These are phyloP conservation scores for Pseudogymnoascus sp. DNA, from an alignment of 2,329 filamentous ascomycete genomes.

Conservation along the genomic window DNA sequence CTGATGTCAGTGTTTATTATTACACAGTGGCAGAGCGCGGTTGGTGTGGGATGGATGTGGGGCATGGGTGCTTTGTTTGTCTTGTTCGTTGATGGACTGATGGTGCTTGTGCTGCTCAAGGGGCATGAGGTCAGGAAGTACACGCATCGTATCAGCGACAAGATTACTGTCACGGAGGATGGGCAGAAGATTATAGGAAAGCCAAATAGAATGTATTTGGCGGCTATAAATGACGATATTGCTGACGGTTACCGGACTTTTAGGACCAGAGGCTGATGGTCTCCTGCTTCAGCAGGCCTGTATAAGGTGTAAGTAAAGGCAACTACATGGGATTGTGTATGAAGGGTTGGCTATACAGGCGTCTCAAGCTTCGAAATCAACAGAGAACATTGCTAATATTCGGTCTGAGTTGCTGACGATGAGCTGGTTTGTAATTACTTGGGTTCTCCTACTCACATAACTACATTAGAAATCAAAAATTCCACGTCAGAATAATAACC, in stretches of 20 bases:
- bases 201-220: conserved; percentile 89
- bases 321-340: neutral
- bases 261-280: neutral
- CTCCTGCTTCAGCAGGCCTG: neutral
- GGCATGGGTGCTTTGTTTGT: neutral
- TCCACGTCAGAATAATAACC: neutral
- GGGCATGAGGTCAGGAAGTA: neutral
- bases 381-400: neutral
- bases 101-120: neutral
- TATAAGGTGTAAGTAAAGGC: neutral
- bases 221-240: no score
- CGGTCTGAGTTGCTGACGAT: neutral
- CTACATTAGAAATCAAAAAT: neutral
- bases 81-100: neutral
- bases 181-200: neutral
- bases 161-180: neutral
- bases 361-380: neutral
- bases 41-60: neutral
- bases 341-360: neutral
- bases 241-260: no score
- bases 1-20: neutral
- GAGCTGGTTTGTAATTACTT: neutral
- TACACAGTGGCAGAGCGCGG: neutral
- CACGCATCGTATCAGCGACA: neutral
- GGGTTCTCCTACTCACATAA: neutral